Percentiles rank a stretch among this genome's conserved stretches.
phyloP scores from a whole-genome alignment of 1,284 basidiomycete species.

The Leccinum fuscescens region DNA sequence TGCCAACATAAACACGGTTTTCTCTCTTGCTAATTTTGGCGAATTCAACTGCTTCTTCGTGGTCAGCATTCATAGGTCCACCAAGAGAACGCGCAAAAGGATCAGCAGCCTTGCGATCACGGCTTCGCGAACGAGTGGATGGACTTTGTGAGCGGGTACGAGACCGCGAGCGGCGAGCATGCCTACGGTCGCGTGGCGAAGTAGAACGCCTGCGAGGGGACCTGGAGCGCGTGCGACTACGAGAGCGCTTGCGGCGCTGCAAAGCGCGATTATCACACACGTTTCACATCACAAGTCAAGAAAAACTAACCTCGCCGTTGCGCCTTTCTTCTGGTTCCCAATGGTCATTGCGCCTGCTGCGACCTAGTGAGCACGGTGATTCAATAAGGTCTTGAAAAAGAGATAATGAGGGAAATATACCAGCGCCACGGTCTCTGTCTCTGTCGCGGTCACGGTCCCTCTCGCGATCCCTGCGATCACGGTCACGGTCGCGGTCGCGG shows the following conservation, averaged over 20 bases:
- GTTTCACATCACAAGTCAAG: not conserved
- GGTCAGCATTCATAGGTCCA: conserved; percentile 87
- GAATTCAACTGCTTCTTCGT: conserved; percentile 87
- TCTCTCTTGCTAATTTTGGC: conserved; percentile 94
- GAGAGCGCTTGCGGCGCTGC: conserved; percentile 57
- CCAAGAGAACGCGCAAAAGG: conserved; percentile 77
- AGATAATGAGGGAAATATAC: conserved; percentile 37
- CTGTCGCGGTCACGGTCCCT: conserved; percentile 52
- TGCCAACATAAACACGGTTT: conserved; percentile 97
- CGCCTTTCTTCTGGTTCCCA: conserved; percentile 77
- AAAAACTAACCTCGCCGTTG: conserved; percentile 54
- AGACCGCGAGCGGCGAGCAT: conserved; percentile 52
- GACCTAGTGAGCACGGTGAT: conserved; percentile 29
- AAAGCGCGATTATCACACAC: conserved; percentile 10
- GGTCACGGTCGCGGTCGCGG: conserved; percentile 43
- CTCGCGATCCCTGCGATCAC: conserved; percentile 44
- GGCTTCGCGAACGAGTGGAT: conserved; percentile 59
- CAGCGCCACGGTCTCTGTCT: conserved; percentile 46
- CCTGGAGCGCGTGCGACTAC: conserved; percentile 58
- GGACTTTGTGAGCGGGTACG: conserved; percentile 51
- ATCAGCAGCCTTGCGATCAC: conserved; percentile 61
- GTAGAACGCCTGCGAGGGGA: conserved; percentile 61
- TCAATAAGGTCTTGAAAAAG: not conserved
- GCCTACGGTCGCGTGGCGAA: conserved; percentile 52
- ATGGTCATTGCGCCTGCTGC: conserved; percentile 57